phyloP scores from a whole-genome alignment of 1,284 basidiomycete genomes.

The Rhodotorula sp. region DNA sequence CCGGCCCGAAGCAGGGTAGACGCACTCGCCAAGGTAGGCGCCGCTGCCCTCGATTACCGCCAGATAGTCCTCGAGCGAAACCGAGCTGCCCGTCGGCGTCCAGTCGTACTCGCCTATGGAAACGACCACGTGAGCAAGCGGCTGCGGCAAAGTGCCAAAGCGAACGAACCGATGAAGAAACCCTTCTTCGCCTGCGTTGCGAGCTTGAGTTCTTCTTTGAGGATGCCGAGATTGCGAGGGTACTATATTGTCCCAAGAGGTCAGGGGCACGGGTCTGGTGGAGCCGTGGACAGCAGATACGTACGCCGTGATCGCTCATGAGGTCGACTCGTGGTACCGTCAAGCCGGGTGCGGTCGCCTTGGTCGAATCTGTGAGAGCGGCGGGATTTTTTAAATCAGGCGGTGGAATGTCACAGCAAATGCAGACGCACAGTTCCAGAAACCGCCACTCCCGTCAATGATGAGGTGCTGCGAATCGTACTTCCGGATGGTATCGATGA shows the following conservation, averaged over 20 bases:
- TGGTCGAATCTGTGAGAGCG: background rate
- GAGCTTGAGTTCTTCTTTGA: slow-evolving; percentile 16
- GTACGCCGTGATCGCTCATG: slow-evolving; percentile 25
- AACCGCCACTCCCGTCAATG: slow-evolving; percentile 39
- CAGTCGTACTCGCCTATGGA: slow-evolving; percentile 38
- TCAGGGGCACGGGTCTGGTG: too few species aligned
- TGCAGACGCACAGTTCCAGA: slow-evolving; percentile 32
- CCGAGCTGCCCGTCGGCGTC: slow-evolving; percentile 18
- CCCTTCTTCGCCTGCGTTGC: slow-evolving; percentile 13
- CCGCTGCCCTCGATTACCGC: slow-evolving; percentile 3
- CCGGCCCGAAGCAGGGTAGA: background rate
- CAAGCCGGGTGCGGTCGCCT: slow-evolving; percentile 8
- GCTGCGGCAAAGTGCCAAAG: too few species aligned
- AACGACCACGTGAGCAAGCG: too few species aligned
- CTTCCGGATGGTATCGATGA: slow-evolving; percentile 23
- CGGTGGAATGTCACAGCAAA: too few species aligned
- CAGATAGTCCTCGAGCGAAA: slow-evolving; percentile 25
- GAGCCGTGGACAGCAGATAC: background rate
- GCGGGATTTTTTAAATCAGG: too few species aligned
- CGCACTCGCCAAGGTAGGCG: slow-evolving; percentile 23
- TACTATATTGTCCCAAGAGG: too few species aligned
- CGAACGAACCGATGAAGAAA: slow-evolving; percentile 29
- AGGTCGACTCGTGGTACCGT: slow-evolving; percentile 13
- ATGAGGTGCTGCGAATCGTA: slow-evolving; percentile 30
- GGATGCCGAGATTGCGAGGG: slow-evolving; percentile 32